phyloP scores from a whole-genome alignment of 495 filamentous ascomycete genomes.

The Neurospora sp. region DNA sequence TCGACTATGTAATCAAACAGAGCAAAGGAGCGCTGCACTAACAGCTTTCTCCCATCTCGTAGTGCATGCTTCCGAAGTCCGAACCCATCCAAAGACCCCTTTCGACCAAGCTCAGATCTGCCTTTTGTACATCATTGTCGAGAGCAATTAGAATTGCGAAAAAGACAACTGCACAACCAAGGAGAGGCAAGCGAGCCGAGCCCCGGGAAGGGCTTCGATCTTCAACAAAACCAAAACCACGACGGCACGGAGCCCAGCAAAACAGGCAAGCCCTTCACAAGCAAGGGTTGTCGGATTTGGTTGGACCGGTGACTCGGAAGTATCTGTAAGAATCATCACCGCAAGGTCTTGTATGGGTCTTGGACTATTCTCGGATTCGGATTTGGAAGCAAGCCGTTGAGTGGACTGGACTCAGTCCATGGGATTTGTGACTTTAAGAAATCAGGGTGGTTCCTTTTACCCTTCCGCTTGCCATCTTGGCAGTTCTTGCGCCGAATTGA shows the following conservation, averaged over 20 bases:
- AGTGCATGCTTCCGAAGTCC: neutral
- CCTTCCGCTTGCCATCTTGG: conserved; percentile 70
- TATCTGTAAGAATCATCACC: conserved; percentile 52
- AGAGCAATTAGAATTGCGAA: neutral
- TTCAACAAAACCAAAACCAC: conserved; percentile 17
- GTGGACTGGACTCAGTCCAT: conserved; percentile 1
- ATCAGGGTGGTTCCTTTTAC: conserved; percentile 57
- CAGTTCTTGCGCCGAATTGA: conserved; percentile 78
- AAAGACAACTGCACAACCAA: conserved; percentile 9
- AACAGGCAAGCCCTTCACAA: neutral
- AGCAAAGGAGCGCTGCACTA: neutral
- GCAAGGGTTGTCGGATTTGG: conserved; percentile 4
- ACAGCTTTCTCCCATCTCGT: neutral
- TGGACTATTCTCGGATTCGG: neutral
- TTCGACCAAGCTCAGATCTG: conserved; percentile 32
- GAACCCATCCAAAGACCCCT: neutral
- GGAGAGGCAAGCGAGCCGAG: neutral
- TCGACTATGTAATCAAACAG: neutral
- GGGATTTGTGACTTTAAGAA: conserved; percentile 11
- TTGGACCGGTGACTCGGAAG: conserved; percentile 41
- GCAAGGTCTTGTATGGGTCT: conserved; percentile 19
- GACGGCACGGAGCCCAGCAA: conserved; percentile 5
- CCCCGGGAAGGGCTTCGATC: conserved; percentile 14
- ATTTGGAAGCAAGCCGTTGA: neutral
- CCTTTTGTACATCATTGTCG: conserved; percentile 37